These are phyloP conservation scores for Hypoxylon intermedium DNA, from an alignment of 495 filamentous ascomycete genomes.

Conservation along the genomic window DNA sequence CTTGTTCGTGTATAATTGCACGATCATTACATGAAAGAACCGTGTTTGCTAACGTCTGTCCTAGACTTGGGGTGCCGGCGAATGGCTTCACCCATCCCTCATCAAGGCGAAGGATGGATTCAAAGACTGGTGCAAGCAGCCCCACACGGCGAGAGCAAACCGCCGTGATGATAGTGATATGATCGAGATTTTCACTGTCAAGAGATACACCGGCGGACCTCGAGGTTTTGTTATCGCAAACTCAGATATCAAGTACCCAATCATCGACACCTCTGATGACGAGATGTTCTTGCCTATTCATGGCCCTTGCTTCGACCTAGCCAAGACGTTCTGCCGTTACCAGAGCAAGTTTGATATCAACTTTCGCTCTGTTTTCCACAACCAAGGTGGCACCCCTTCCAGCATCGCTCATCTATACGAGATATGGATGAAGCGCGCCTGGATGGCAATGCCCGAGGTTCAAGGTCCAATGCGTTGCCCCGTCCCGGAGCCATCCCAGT, in stretches of 20 bases:
- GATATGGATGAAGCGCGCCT: slow-evolving; percentile 34
- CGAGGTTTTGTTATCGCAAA: background rate
- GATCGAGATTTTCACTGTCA: background rate
- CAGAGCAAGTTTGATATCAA: slow-evolving; percentile 9
- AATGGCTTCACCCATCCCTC: slow-evolving; percentile 26
- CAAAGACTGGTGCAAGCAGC: slow-evolving; percentile 13
- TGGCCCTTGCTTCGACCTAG: slow-evolving; percentile 4
- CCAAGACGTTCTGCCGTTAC: slow-evolving; percentile 16
- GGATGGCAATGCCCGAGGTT: background rate
- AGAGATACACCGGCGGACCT: slow-evolving; percentile 4
- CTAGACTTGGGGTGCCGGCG: background rate
- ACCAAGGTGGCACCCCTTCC: slow-evolving; percentile 1
- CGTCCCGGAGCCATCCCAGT: background rate
- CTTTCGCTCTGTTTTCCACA: slow-evolving; percentile 6
- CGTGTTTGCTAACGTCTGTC: background rate
- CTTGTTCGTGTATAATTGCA: too few species aligned
- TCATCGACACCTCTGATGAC: slow-evolving; percentile 14
- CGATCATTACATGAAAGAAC: too few species aligned
- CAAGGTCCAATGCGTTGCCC: background rate
- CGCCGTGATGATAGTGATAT: background rate
- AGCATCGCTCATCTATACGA: slow-evolving; percentile 32
- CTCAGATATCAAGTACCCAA: background rate
- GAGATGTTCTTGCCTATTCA: slow-evolving; percentile 35
- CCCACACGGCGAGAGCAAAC: background rate
- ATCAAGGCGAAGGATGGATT: slow-evolving; percentile 18